Percentiles rank a stretch among this genome's conserved stretches.
phyloP scores from a whole-genome alignment of 2,329 filamentous ascomycete genomes.

The Aureobasidium sp. region DNA sequence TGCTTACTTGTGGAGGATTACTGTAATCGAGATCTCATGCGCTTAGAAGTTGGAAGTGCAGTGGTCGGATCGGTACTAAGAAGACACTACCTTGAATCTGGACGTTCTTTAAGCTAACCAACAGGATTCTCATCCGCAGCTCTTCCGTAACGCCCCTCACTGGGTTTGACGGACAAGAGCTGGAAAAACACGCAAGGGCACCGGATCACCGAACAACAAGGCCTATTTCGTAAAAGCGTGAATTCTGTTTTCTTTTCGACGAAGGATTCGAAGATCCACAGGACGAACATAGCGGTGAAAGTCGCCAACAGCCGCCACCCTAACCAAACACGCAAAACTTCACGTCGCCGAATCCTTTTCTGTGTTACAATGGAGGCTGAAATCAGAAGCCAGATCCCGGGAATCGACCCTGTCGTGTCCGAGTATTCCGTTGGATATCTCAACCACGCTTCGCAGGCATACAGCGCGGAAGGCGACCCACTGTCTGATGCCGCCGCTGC shows the following conservation, averaged over 20 bases:
- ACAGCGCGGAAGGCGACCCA: conserved; percentile 68
- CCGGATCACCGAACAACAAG: background rate
- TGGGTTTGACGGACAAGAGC: conserved; percentile 1
- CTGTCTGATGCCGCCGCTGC: conserved; percentile 74
- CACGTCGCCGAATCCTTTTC: background rate
- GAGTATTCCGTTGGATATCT: conserved; percentile 66
- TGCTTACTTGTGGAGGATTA: background rate
- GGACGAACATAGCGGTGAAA: conserved; percentile 3
- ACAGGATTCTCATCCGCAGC: conserved; percentile 1
- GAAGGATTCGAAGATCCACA: conserved; percentile 1
- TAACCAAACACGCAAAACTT: conserved; percentile 3
- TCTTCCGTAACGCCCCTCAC: conserved; percentile 5
- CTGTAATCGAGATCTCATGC: background rate
- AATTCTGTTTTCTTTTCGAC: background rate
- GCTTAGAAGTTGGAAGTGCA: background rate
- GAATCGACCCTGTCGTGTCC: conserved; percentile 29
- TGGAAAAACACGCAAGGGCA: conserved; percentile 4
- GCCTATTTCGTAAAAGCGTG: conserved; percentile 1
- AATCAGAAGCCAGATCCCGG: conserved; percentile 26
- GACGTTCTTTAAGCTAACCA: background rate
- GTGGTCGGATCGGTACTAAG: background rate
- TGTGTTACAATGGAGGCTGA: conserved; percentile 26
- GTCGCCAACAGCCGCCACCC: conserved; percentile 5
- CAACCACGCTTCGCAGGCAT: conserved; percentile 81
- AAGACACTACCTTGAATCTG: background rate